Evolutionary conservation across 2,329 filamentous ascomycete genomes (phyloP).

Genomic region (Cladosporium sp.): DNA sequence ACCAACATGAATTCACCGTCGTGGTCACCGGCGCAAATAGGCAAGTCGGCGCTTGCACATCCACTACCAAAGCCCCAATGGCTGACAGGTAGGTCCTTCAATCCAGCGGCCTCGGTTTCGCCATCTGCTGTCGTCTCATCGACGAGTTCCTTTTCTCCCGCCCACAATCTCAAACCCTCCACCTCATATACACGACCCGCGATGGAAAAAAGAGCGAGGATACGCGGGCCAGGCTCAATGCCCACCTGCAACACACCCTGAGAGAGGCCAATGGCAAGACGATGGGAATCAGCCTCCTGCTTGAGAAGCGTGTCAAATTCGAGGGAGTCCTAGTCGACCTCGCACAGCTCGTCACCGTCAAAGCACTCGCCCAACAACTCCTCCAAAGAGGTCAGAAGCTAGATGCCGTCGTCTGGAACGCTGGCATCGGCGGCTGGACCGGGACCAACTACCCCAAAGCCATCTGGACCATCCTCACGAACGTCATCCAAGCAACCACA

Average conservation of each 20-base stretch:
- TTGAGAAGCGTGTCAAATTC: slow-evolving; percentile 46
- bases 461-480: slow-evolving; percentile 53
- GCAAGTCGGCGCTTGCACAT: slow-evolving; percentile 42
- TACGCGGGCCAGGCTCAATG: slow-evolving; percentile 53
- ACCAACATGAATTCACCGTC: slow-evolving; percentile 43
- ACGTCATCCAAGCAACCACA: slow-evolving; percentile 64
- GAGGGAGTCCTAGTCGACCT: slow-evolving; percentile 57
- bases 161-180: slow-evolving; percentile 63
- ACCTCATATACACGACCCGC: slow-evolving; percentile 81
- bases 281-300: slow-evolving; percentile 29
- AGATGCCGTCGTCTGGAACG: slow-evolving; percentile 79
- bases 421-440: slow-evolving; percentile 81
- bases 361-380: slow-evolving; percentile 50
- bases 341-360: slow-evolving; percentile 51
- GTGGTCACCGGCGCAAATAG: slow-evolving; percentile 85
- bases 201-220: slow-evolving; percentile 68
- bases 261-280: slow-evolving; percentile 30
- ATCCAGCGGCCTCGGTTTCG: slow-evolving; percentile 77
- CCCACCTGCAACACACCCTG: slow-evolving; percentile 53
- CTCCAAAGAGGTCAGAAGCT: slow-evolving; percentile 62
- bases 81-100: slow-evolving; percentile 15
- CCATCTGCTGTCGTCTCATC: slow-evolving; percentile 77
- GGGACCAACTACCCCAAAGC: slow-evolving; percentile 68
- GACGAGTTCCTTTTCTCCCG: slow-evolving; percentile 78
- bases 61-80: neutral